These are phyloP conservation scores for Coffea eugenioides DNA, from an alignment of 257 asterid species.

Conservation along the genomic window DNA sequence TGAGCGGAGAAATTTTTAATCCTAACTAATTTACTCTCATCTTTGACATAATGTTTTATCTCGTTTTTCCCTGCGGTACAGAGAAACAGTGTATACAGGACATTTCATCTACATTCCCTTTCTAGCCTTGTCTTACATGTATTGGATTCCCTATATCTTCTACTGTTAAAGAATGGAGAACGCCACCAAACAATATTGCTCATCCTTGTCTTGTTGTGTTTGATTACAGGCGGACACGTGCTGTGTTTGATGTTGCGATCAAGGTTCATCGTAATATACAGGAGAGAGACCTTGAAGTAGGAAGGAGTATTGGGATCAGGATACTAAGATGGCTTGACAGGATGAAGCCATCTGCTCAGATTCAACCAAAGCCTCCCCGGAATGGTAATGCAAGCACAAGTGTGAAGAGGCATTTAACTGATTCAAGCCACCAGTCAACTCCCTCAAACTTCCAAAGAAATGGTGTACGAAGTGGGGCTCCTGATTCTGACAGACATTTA, in stretches of 20 bases:
- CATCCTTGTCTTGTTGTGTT: constrained; percentile 6
- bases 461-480: constrained; percentile 31
- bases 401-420: constrained; percentile 28
- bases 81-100: background rate
- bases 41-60: background rate
- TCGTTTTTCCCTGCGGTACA: background rate
- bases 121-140: background rate
- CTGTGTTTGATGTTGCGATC: constrained; percentile 68
- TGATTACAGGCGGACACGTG: constrained; percentile 70
- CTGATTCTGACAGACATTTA: constrained; percentile 57
- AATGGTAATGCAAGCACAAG: constrained; percentile 25
- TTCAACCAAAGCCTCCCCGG: constrained; percentile 45
- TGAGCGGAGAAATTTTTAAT: background rate
- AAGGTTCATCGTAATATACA: constrained; percentile 68
- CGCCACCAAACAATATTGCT: background rate
- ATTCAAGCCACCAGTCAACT: constrained; percentile 29
- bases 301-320: constrained; percentile 81
- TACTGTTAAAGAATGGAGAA: background rate
- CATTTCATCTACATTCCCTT: background rate
- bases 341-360: constrained; percentile 85
- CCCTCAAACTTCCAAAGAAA: constrained; percentile 26
- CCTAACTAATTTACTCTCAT: background rate
- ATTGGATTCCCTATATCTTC: background rate
- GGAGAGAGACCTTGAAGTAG: constrained; percentile 85
- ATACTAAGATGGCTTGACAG: constrained; percentile 79